A percentile compares a stretch with the other conserved stretches of the same genome.
phyloP scores from a whole-genome alignment of 805 yeast genomes.

The Brettanomyces custersianus region DNA sequence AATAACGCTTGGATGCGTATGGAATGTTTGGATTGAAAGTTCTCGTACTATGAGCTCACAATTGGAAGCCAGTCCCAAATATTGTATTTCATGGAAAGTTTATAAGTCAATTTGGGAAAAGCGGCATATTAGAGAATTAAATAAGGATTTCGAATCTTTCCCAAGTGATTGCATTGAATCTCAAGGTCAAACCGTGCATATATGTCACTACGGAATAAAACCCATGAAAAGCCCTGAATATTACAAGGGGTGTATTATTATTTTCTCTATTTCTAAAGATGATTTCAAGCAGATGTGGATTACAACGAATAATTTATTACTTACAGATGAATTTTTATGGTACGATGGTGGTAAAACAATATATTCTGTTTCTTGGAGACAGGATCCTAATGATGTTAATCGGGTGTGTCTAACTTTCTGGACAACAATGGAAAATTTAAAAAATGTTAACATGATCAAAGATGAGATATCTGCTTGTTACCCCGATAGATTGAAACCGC shows the following conservation, averaged over 20 bases:
- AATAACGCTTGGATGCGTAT: background rate
- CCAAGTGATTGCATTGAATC: too few species aligned
- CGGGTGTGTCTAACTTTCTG: too few species aligned
- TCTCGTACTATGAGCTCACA: too few species aligned
- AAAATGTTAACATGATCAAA: background rate
- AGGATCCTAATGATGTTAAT: too few species aligned
- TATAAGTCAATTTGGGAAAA: too few species aligned
- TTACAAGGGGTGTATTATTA: background rate
- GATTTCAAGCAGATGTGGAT: conserved; percentile 1
- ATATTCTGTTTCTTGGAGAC: background rate
- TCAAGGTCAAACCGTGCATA: background rate
- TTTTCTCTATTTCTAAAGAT: background rate
- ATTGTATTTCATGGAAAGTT: too few species aligned
- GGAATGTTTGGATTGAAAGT: conserved; percentile 3
- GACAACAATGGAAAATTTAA: background rate
- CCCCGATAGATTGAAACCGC: background rate
- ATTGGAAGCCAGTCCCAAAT: too few species aligned
- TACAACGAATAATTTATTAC: background rate
- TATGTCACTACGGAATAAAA: conserved; percentile 1
- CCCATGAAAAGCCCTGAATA: background rate
- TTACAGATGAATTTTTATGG: background rate
- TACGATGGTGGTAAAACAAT: background rate
- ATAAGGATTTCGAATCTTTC: too few species aligned
- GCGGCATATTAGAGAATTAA: too few species aligned
- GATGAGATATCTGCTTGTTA: background rate